Conservation (phyloP, 257 asterid genomes). For the Nicotiana tabacum region DNA sequence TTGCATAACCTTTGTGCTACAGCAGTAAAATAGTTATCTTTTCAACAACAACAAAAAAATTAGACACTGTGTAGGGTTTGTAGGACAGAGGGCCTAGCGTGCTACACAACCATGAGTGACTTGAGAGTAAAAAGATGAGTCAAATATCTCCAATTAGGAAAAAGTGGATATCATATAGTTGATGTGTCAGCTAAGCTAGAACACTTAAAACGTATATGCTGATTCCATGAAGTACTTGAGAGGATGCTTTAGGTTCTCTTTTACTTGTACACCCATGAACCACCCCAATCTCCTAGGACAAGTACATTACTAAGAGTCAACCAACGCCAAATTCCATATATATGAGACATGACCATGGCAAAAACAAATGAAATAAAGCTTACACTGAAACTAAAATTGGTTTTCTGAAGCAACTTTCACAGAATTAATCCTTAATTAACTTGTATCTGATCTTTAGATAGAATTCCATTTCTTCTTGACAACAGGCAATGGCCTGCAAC, state of each 20-base stretch:
- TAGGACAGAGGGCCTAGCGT: neutral
- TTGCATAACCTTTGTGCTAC: neutral
- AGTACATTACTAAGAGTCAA: neutral
- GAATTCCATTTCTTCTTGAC: neutral
- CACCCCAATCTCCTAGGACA: neutral
- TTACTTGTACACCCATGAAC: neutral
- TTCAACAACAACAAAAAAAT: neutral
- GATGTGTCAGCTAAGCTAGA: neutral
- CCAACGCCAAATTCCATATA: neutral
- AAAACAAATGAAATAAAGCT: neutral
- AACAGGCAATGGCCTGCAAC: neutral
- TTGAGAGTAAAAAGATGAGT: neutral
- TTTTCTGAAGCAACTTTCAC: neutral
- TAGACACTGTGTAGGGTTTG: neutral
- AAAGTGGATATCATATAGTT: neutral
- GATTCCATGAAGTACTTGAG: neutral
- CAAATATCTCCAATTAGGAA: neutral
- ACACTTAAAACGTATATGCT: neutral
- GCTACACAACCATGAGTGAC: neutral
- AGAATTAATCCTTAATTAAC: neutral
- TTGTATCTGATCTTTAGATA: neutral
- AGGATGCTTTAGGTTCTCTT: neutral
- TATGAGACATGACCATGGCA: neutral
- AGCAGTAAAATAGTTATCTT: neutral
- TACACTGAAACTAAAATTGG: neutral